Evolutionary conservation across 371 early-diverging fungal genomes (phyloP).

Genomic region (Encephalitozoon cuniculi): DNA sequence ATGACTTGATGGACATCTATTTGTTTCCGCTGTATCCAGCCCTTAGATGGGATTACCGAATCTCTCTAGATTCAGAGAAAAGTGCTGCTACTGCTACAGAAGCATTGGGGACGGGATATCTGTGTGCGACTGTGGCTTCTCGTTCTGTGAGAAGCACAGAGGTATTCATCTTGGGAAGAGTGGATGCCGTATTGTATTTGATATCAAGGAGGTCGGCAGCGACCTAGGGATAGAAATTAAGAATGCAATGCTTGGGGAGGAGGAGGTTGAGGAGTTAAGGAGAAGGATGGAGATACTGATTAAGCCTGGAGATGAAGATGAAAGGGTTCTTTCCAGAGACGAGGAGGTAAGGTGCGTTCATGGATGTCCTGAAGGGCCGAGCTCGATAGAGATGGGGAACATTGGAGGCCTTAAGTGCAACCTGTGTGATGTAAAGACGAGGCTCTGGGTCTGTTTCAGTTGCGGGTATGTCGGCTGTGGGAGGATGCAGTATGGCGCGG

Average conservation of each 20-base stretch:
- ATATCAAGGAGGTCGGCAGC: neutral
- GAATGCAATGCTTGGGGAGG: neutral
- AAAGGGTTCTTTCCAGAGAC: constrained; percentile 8
- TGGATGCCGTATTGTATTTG: neutral
- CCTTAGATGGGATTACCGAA: neutral
- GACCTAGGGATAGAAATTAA: neutral
- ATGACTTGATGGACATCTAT: neutral
- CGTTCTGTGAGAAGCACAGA: constrained; percentile 34
- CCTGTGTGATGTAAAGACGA: constrained; percentile 78
- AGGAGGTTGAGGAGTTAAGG: neutral
- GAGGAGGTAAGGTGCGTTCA: constrained; percentile 14
- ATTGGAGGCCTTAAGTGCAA: constrained; percentile 49
- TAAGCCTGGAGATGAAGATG: constrained; percentile 13
- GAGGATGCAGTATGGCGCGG: constrained; percentile 77
- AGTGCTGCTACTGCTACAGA: constrained; percentile 43
- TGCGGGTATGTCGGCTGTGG: constrained; percentile 67
- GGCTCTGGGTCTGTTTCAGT: constrained; percentile 66
- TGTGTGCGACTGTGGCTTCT: constrained; percentile 38
- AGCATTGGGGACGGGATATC: constrained; percentile 12
- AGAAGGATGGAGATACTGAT: neutral
- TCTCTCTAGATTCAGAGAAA: constrained; percentile 42
- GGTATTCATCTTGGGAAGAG: constrained; percentile 21
- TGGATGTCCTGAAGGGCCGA: neutral
- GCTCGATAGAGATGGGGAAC: neutral
- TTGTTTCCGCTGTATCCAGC: neutral